Conservation (phyloP, 2,329 filamentous ascomycete species). For the Chaetomium strumarium region DNA sequence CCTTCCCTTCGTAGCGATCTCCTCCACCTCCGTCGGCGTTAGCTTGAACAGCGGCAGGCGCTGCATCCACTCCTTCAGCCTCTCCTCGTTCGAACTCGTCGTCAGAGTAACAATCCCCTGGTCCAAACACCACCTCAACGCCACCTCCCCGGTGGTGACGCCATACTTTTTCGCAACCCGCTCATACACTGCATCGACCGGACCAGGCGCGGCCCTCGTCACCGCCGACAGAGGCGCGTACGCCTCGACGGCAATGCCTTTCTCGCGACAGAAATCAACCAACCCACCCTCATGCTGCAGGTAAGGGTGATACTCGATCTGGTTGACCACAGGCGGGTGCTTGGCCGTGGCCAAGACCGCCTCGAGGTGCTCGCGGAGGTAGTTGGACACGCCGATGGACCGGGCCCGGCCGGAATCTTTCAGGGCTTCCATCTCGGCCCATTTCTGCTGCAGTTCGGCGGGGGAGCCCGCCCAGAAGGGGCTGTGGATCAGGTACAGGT, state of each 20-base stretch:
- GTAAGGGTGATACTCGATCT: slow-evolving; percentile 78
- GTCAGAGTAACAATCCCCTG: slow-evolving; percentile 54
- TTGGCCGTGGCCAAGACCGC: slow-evolving; percentile 52
- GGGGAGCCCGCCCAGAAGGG: slow-evolving; percentile 47
- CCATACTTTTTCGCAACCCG: slow-evolving; percentile 52
- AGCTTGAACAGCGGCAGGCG: slow-evolving; percentile 51
- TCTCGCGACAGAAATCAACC: slow-evolving; percentile 49
- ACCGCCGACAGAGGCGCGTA: slow-evolving; percentile 52
- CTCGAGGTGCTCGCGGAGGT: slow-evolving; percentile 51
- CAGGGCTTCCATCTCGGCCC: slow-evolving; percentile 60
- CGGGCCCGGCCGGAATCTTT: slow-evolving; percentile 58
- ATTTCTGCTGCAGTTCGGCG: slow-evolving; percentile 51
- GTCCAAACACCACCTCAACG: slow-evolving; percentile 55
- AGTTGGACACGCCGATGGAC: slow-evolving; percentile 77
- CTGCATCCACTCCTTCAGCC: slow-evolving; percentile 50
- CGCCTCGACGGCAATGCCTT: slow-evolving; percentile 51
- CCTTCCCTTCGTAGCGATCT: slow-evolving; percentile 49
- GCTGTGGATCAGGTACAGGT: slow-evolving; percentile 61
- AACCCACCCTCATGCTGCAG: slow-evolving; percentile 55
- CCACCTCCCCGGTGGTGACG: slow-evolving; percentile 50
- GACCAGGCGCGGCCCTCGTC: slow-evolving; percentile 44
- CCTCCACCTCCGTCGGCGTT: slow-evolving; percentile 51
- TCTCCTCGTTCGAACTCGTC: slow-evolving; percentile 52
- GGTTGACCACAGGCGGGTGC: slow-evolving; percentile 64
- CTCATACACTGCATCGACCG: slow-evolving; percentile 46